Evolutionary conservation across 495 filamentous ascomycete genomes (phyloP), one percentile per base, ranked within the genome.

Genomic region (Thozetella sp.): DNA sequence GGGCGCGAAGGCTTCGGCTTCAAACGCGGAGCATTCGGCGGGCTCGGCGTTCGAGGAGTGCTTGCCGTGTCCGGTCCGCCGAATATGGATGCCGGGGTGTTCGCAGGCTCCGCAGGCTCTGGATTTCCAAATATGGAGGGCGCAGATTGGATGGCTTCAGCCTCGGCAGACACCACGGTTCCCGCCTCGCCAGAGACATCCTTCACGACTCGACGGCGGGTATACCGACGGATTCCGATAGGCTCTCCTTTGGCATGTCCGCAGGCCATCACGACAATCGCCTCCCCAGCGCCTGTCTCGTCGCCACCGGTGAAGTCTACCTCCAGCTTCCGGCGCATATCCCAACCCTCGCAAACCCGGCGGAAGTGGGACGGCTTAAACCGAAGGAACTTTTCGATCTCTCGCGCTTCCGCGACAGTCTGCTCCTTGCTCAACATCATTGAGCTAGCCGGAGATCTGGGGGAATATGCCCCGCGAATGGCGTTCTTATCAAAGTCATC

Each of bases 251-350:
- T 87, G 34, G 86, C 85, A 13, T 83, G 66, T 4, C 88, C 93
- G 63, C 88, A 90, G 11, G 83, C 81, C 56, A 97, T 81, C 2
- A 96, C 85, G 53, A 96, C 77, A 6, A 96, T 71, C 17, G 77
- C 80, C 70, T 97, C 93, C 23, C 92, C 92, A 37, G 84, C 86
- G 13, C 86, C 86, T 50, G 79, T 74, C 17, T 87, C 83, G 72
- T 96, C 92, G 61, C 90, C 90, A 50, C 86, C 87, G 23, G 90
- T 90, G 74, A 97, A 99, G 70, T 99, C 95, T 9, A 97, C 90
- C 67, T 93, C 88, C 20, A 98, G 72, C 52, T 81, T 88, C 54
- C 93, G 86, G 55, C 87, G 85, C 93, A 98, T 98, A 63, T 97
- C 90, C 95, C 96, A 98, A 2, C 90, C 88, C 55, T 89, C 78